Evolutionary conservation across 2,329 filamentous ascomycete genomes (phyloP), one percentile per base, ranked within the genome.

Genomic region (Neoscytalidium dimidiatum): DNA sequence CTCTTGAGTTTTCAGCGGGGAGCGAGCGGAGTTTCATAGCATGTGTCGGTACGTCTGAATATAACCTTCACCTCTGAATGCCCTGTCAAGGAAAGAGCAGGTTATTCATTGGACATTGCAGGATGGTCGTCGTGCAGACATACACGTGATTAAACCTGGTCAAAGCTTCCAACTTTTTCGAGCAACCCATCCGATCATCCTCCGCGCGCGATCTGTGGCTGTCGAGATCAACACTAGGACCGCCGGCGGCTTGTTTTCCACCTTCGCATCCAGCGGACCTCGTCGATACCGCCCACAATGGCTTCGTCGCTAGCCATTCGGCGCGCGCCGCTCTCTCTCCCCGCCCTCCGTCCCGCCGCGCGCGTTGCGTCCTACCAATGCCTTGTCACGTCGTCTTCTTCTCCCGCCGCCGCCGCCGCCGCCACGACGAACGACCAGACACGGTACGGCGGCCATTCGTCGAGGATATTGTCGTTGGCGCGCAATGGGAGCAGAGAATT

Each of bases 161-260:
- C 33, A 28, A 14, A 57, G 52, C 52, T 51, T 57, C 35, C 23
- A 57, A 56, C 52, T 57, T 57, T 57, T 57, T 57, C 52, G 19
- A 33, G 19, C 13, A 29, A 17, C 2, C 31, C 21, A 28, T 33
- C 53, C 53, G 35, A 57, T 14, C 53, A 41, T 57, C 53, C 53
- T 57, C 53, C 35, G 53, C 35, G 53, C 53, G 29, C 49, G 26
- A 29, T n/a, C n/a, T n/a, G n/a, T n/a, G n/a, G n/a, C n/a, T n/a
- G n/a, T n/a, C n/a, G 49, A 52, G 49, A 35, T 7, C 17, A 14
- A 14, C 44, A 43, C 19, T n/a, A n/a, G n/a, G n/a, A n/a, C n/a
- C n/a, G n/a, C n/a, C n/a, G n/a, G n/a, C 21, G 44, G 9, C 8
- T 51, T 23, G 21, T 11, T 9, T 8, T 52, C 28, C 29, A 17